Base-by-base conservation (phyloP, 2,329 filamentous ascomycete species). In the Sporothrix sp. region DNA sequence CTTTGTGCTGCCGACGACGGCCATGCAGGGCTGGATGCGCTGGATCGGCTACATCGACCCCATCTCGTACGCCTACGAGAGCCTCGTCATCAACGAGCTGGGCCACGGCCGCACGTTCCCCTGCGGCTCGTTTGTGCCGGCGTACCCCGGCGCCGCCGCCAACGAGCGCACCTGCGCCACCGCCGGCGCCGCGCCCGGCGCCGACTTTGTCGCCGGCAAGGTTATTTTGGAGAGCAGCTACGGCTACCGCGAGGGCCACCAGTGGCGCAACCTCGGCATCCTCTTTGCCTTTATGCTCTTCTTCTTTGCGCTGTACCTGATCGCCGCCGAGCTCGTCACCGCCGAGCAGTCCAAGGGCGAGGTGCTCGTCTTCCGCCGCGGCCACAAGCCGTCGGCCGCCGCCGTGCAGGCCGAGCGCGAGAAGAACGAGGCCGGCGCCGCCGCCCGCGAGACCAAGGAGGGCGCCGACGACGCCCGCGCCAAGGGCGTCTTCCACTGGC, bases 21-120 rank as follows among this genome's bases (percentile, higher is more conserved):
- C 90, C 65, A 93, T 88, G 84, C 74, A 84, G 7, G 76, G 71
- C 2, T 95, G 87, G 86, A 84, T 84, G 58, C 74, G 80, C 51
- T 95, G 88, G 88, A 79, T 94, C 54, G 84, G 84, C 62, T 91
- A 87, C 62, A 70, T 91, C 42, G 82, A 93, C 53, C 86, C 87
- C 1, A 75, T 94, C 11, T 79, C 78, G 2, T 94, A 93, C 56
- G 81, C 81, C 0, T 95, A 93, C 61, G 87, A 94, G 63, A 72
- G 80, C 0, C 71, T 94, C 23, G 82, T 90, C 74, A 75, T 85
- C 56, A 94, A 94, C 65, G 89, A 95, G 65, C 94, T 95, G 60
- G 68, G 81, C 18, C 50, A 43, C 59, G 68, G 71, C 53, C 78
- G 82, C 11, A 54, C 76, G 0, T 91, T 84, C 62, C 43, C 51